These are phyloP conservation scores for Funneliformis caledonium DNA, from an alignment of 371 early-diverging fungal genomes.

Conservation along the genomic window DNA sequence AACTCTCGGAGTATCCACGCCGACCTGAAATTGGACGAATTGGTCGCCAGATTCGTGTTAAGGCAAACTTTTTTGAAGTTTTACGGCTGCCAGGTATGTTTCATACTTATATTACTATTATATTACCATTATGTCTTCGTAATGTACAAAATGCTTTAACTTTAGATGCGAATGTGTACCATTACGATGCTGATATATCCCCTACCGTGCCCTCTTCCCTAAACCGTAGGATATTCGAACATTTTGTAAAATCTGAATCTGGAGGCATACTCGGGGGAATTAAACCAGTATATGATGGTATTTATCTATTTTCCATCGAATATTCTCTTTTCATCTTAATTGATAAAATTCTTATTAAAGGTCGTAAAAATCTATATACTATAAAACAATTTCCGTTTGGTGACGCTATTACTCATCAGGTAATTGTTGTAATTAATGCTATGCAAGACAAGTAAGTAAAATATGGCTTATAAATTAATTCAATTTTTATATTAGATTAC, in stretches of 20 bases:
- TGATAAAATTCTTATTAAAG: background rate
- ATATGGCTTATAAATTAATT: background rate
- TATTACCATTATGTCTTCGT: no score
- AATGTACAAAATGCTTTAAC: background rate
- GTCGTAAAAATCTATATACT: constrained; percentile 60
- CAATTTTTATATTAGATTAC: constrained; percentile 43
- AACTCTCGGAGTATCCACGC: constrained; percentile 35
- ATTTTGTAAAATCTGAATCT: constrained; percentile 48
- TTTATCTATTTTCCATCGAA: background rate
- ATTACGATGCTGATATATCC: constrained; percentile 49
- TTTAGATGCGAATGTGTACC: constrained; percentile 44
- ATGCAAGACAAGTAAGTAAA: no score
- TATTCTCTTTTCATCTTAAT: background rate
- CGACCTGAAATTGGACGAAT: constrained; percentile 41
- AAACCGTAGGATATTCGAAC: constrained; percentile 53
- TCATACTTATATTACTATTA: background rate
- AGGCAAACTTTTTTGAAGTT: constrained; percentile 50
- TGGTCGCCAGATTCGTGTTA: constrained; percentile 42
- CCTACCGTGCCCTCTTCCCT: constrained; percentile 51
- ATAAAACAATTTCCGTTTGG: constrained; percentile 53
- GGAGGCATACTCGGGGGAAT: constrained; percentile 46
- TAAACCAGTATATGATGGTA: constrained; percentile 58
- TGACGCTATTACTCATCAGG: background rate
- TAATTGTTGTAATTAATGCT: background rate
- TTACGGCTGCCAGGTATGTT: constrained; percentile 38